Evolutionary conservation across 495 filamentous ascomycete genomes (phyloP).

Genomic region (Trichoderma gamsii): DNA sequence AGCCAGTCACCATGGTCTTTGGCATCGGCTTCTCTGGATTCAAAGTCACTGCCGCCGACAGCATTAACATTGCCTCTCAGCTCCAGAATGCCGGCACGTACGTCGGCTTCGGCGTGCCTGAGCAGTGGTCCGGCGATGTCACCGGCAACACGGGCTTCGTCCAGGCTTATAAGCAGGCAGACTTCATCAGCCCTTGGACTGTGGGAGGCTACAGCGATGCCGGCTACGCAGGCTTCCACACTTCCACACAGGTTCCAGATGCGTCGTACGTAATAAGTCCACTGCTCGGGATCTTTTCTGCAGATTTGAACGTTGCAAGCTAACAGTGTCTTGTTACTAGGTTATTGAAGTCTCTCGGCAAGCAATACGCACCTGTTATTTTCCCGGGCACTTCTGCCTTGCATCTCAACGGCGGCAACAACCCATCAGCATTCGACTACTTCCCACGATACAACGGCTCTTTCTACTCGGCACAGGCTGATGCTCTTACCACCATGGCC

Average conservation of each 20-base stretch:
- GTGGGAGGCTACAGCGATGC: constrained; percentile 26
- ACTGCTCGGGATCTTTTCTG: not conserved
- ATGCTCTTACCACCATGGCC: constrained; percentile 21
- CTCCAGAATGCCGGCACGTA: constrained; percentile 27
- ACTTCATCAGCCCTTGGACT: constrained; percentile 31
- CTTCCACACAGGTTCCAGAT: not conserved
- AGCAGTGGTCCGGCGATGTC: constrained; percentile 27
- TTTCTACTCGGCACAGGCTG: constrained; percentile 27
- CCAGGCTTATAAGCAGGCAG: constrained; percentile 25
- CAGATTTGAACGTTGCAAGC: not conserved
- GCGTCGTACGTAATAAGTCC: not conserved
- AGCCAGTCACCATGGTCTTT: constrained; percentile 31
- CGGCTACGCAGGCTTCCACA: constrained; percentile 24
- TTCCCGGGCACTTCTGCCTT: constrained; percentile 1
- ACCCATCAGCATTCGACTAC: constrained; percentile 20
- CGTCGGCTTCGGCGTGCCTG: constrained; percentile 26
- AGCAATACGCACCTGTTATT: not conserved
- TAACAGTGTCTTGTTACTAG: not conserved
- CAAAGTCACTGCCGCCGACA: constrained; percentile 24
- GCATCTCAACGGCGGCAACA: not conserved
- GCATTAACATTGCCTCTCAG: constrained; percentile 25
- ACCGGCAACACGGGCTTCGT: constrained; percentile 22
- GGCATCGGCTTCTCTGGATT: constrained; percentile 25
- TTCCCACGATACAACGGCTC: constrained; percentile 28
- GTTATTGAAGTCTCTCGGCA: not conserved